Conservation (phyloP, 306 rosid species). For the Citrullus colocynthis region DNA sequence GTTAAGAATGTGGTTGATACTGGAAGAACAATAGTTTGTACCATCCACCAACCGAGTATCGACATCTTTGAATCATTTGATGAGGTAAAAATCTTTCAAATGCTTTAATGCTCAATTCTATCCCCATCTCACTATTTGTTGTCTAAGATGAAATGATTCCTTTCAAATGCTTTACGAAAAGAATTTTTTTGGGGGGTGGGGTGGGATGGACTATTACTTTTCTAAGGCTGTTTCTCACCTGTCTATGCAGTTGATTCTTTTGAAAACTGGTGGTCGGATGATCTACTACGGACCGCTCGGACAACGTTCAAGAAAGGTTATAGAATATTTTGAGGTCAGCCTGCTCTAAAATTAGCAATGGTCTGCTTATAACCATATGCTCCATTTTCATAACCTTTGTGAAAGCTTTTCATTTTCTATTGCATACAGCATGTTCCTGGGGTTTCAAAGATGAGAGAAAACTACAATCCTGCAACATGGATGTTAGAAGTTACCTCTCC, state of each 20-base stretch:
- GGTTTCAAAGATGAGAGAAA: constrained; percentile 17
- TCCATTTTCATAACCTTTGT: not conserved
- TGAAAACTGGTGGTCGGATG: constrained; percentile 29
- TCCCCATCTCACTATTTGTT: no score
- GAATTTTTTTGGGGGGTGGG: no score
- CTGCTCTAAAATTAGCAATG: not conserved
- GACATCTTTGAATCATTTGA: constrained; percentile 37
- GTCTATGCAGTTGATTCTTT: constrained; percentile 20
- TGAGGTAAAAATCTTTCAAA: constrained; percentile 21
- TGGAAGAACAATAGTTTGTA: constrained; percentile 44
- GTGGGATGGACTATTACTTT: not conserved
- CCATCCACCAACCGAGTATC: constrained; percentile 48
- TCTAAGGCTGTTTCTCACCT: not conserved
- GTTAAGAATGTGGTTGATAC: constrained; percentile 36
- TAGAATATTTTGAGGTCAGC: constrained; percentile 31
- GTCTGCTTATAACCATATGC: not conserved
- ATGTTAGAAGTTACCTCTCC: constrained; percentile 28
- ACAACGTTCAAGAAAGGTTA: constrained; percentile 21
- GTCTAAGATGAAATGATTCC: no score
- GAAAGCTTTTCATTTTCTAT: not conserved
- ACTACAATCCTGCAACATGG: constrained; percentile 31
- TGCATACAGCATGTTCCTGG: constrained; percentile 16
- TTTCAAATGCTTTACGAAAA: not conserved
- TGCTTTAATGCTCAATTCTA: not conserved
- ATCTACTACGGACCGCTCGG: constrained; percentile 40